phyloP scores from a whole-genome alignment of 768 basidiomycete species.

The Russula sp. region DNA sequence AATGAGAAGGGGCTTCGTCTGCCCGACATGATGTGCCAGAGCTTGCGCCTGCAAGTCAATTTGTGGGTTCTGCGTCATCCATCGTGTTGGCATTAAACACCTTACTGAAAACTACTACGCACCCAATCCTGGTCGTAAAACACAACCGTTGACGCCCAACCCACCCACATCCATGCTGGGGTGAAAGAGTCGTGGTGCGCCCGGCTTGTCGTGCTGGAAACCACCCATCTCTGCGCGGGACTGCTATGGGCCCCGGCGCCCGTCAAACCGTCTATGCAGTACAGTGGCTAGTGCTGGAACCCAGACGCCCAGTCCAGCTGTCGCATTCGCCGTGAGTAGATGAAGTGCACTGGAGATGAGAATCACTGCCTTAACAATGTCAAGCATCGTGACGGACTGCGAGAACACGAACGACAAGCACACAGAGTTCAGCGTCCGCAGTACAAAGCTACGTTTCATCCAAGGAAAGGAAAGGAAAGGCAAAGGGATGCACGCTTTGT shows the following conservation, averaged over 20 bases:
- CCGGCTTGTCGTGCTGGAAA: conserved; percentile 64
- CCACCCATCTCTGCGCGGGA: conserved; percentile 75
- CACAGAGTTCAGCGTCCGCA: neutral
- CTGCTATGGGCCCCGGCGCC: conserved; percentile 60
- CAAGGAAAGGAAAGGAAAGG: neutral
- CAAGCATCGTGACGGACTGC: conserved; percentile 94
- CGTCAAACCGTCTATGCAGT: conserved; percentile 91
- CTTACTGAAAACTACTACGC: neutral
- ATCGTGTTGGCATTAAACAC: neutral
- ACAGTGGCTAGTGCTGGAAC: conserved; percentile 74
- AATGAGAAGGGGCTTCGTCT: conserved; percentile 83
- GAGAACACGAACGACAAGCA: too few species aligned
- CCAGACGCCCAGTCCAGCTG: conserved; percentile 82
- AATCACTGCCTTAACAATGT: conserved; percentile 73
- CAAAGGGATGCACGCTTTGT: conserved; percentile 24
- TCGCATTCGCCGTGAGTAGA: neutral
- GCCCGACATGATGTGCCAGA: conserved; percentile 92
- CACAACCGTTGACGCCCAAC: conserved; percentile 83
- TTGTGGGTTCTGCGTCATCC: conserved; percentile 68
- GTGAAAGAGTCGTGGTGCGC: conserved; percentile 69
- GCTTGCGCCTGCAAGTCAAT: conserved; percentile 97
- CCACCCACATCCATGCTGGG: conserved; percentile 76
- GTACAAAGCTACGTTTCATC: neutral
- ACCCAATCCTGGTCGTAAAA: too few species aligned
- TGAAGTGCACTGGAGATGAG: neutral